Conservation (phyloP, 1,284 basidiomycete genomes). For the Vanrija sp. region DNA sequence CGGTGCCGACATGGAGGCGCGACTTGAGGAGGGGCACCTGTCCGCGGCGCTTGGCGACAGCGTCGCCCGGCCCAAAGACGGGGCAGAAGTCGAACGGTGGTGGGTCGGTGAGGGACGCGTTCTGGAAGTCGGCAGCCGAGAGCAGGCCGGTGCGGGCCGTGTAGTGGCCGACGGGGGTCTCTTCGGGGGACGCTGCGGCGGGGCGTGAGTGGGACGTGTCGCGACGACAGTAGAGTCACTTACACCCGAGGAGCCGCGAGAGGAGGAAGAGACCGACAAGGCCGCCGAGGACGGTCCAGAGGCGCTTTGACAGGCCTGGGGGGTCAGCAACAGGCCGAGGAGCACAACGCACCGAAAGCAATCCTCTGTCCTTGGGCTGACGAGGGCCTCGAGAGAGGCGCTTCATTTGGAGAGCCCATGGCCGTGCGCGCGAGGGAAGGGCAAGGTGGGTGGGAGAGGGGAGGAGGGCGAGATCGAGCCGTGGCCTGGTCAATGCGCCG, state of each 20-base stretch:
- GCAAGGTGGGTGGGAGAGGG: no score
- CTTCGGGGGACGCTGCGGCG: background rate
- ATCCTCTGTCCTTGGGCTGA: background rate
- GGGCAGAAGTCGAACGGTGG: constrained; percentile 89
- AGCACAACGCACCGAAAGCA: background rate
- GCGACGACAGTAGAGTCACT: constrained; percentile 5
- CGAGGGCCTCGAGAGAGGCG: no score
- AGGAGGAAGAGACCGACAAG: constrained; percentile 61
- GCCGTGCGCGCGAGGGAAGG: no score
- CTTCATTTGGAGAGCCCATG: no score
- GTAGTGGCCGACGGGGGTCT: constrained; percentile 8
- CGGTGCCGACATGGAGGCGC: constrained; percentile 72
- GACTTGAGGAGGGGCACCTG: constrained; percentile 69
- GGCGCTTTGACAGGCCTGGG: constrained; percentile 51
- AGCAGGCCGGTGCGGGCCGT: constrained; percentile 10
- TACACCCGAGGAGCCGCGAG: constrained; percentile 59
- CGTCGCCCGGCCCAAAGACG: constrained; percentile 73
- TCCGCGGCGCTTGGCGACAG: constrained; percentile 71
- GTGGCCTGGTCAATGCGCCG: no score
- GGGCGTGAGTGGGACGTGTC: background rate
- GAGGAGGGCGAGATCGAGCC: no score
- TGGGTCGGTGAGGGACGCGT: constrained; percentile 53
- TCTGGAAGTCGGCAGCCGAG: constrained; percentile 46
- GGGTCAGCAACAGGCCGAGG: constrained; percentile 7
- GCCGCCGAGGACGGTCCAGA: constrained; percentile 63